Conservation (phyloP, 2,329 filamentous ascomycete genomes). For the Blastomyces parvus region DNA sequence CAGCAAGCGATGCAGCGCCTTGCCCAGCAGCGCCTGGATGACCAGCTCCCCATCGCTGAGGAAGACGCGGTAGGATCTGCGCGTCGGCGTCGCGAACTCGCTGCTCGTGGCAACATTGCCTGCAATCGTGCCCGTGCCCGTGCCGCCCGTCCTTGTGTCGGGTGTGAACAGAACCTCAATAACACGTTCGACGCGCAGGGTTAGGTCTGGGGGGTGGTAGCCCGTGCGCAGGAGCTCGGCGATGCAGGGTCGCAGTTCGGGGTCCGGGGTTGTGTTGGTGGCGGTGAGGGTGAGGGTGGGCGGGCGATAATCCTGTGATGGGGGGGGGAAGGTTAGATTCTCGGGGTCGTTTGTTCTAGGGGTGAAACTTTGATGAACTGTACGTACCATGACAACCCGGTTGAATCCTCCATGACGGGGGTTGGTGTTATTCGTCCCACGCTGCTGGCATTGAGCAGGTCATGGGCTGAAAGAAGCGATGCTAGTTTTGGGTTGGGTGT, state of each 20-base stretch:
- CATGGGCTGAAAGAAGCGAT: too few species aligned
- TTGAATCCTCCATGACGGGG: neutral
- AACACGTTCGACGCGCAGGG: slow-evolving; percentile 23
- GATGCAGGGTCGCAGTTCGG: slow-evolving; percentile 19
- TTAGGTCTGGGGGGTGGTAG: slow-evolving; percentile 19
- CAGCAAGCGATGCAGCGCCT: slow-evolving; percentile 15
- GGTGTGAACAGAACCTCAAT: slow-evolving; percentile 11
- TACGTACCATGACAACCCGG: neutral
- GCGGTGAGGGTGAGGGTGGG: neutral
- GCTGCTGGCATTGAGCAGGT: neutral
- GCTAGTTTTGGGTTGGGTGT: too few species aligned
- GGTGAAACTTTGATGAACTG: too few species aligned
- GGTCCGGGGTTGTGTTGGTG: neutral
- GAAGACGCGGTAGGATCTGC: slow-evolving; percentile 15
- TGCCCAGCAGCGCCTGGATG: slow-evolving; percentile 22
- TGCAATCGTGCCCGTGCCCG: neutral
- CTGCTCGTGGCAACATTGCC: neutral
- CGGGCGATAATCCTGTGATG: neutral
- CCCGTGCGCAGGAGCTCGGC: slow-evolving; percentile 25
- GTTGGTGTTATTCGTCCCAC: neutral
- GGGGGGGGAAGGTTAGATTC: neutral
- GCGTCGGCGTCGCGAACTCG: neutral
- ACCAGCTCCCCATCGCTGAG: slow-evolving; percentile 23
- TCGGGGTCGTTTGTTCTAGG: too few species aligned
- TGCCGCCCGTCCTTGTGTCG: too few species aligned